Percentiles rank a stretch among this genome's conserved stretches.
Evolutionary conservation across 179 eudicot genomes (phyloP).

Genomic region (Silene noctiflora): DNA sequence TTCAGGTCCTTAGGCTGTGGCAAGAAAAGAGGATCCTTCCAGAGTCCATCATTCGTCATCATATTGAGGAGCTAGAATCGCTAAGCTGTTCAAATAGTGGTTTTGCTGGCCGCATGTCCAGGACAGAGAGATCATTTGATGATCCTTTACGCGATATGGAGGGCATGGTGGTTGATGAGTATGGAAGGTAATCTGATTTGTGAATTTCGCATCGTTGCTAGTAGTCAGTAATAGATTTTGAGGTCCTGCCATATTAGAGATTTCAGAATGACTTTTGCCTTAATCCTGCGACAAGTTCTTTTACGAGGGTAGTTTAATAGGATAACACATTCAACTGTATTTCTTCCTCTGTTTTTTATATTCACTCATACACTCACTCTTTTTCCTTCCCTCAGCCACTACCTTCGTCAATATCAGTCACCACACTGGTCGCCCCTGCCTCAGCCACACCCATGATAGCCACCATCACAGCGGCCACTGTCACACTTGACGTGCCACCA

Average conservation of each 20-base stretch:
- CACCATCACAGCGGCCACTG: not conserved
- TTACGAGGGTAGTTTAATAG: not conserved
- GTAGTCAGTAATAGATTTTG: not conserved
- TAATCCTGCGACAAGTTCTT: not conserved
- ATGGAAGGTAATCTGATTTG: conserved; percentile 64
- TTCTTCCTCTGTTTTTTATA: too few species aligned
- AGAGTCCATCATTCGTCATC: conserved; percentile 66
- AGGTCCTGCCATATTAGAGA: not conserved
- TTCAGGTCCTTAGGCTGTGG: conserved; percentile 93
- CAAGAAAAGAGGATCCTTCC: conserved; percentile 78
- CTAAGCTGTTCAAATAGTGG: conserved; percentile 51
- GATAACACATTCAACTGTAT: not conserved
- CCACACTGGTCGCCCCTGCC: not conserved
- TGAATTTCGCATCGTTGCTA: conserved; percentile 1
- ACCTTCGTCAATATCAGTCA: not conserved
- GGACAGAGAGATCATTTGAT: conserved; percentile 92
- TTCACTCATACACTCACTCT: not conserved
- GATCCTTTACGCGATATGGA: conserved; percentile 95
- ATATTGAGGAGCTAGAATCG: conserved; percentile 81
- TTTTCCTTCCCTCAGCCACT: not conserved
- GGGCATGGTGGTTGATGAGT: conserved; percentile 93
- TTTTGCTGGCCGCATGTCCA: conserved; percentile 59
- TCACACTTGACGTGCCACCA: not conserved
- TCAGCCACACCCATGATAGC: not conserved
- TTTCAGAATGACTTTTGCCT: not conserved